Evolutionary conservation across 768 basidiomycete species (phyloP).

Genomic region (Mycena pura): DNA sequence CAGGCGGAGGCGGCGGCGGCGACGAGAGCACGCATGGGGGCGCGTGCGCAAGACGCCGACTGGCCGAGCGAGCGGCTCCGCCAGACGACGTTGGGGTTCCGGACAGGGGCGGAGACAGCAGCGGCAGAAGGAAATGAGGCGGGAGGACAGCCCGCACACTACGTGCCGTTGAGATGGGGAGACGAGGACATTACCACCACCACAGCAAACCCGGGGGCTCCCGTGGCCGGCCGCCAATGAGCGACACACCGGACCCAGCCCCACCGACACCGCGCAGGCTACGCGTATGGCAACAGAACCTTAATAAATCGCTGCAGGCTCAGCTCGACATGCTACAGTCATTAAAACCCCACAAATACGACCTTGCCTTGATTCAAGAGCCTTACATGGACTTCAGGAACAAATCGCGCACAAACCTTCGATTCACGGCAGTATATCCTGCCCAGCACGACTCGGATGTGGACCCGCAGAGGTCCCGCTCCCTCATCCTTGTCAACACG

Average conservation of each 20-base stretch:
- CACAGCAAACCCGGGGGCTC: not conserved
- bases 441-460: constrained; percentile 11
- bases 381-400: constrained; percentile 32
- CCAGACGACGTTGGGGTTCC: not conserved
- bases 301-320: constrained; percentile 29
- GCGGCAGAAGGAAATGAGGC: not conserved
- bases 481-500: constrained; percentile 7
- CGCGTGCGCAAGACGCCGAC: not conserved
- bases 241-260: not conserved
- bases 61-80: not conserved
- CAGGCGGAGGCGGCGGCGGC: not conserved
- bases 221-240: not conserved
- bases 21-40: not conserved
- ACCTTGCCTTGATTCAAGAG: constrained; percentile 39
- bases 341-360: constrained; percentile 11
- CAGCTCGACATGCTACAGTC: constrained; percentile 18
- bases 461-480: not conserved
- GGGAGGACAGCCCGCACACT: not conserved
- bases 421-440: constrained; percentile 36
- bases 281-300: constrained; percentile 33
- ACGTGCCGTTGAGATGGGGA: not conserved
- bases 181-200: no score
- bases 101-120: not conserved
- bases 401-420: constrained; percentile 8
- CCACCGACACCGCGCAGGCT: not conserved